Conservation (phyloP, 345 rosid species). For the Linum tenue region DNA sequence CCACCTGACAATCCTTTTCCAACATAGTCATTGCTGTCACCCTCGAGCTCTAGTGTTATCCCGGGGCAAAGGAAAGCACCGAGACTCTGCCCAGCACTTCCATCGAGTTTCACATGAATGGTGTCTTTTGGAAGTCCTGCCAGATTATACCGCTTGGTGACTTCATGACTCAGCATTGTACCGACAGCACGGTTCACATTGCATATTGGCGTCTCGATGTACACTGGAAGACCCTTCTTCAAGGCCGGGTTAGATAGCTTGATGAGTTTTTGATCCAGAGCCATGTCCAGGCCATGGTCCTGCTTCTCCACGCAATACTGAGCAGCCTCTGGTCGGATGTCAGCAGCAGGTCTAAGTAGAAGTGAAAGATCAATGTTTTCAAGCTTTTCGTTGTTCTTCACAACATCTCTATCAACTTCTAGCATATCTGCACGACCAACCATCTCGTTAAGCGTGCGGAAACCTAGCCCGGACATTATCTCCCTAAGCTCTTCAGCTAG, state of each 20-base stretch:
- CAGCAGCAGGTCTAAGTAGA: constrained; percentile 87
- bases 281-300: constrained; percentile 95
- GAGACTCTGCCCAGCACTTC: constrained; percentile 99
- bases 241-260: constrained; percentile 59
- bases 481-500: constrained; percentile 96
- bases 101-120: constrained; percentile 71
- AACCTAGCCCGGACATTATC: constrained; percentile 92
- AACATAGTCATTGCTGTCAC: constrained; percentile 94
- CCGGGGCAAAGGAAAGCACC: constrained; percentile 98
- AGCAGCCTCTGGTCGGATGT: constrained; percentile 88
- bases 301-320: constrained; percentile 90
- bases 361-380: constrained; percentile 82
- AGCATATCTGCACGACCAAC: constrained; percentile 99
- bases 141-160: constrained; percentile 71
- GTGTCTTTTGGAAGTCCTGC: constrained; percentile 84
- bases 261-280: constrained; percentile 74
- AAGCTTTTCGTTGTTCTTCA: constrained; percentile 66
- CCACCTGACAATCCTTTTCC: constrained; percentile 99
- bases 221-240: constrained; percentile 75
- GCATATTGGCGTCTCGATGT: constrained; percentile 65
- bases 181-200: constrained; percentile 99
- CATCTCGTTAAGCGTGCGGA: constrained; percentile 75
- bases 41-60: constrained; percentile 81
- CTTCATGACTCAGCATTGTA: constrained; percentile 99
- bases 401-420: constrained; percentile 85